A percentile compares a stretch with the other conserved stretches of the same genome.
phyloP scores from a whole-genome alignment of 192 early-diverging fungal species.

The Backusella sp. region DNA sequence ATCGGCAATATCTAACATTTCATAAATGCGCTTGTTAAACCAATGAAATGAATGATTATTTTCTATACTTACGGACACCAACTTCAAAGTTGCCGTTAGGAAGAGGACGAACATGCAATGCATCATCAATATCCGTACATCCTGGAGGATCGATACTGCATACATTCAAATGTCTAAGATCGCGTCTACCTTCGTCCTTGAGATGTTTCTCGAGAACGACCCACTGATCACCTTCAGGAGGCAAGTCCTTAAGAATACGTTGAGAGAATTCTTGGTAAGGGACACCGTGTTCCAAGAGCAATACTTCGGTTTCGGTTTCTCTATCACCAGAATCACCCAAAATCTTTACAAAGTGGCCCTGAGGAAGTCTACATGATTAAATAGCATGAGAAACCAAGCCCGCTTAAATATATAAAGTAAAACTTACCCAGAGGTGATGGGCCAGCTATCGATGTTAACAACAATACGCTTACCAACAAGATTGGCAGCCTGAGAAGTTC shows the following conservation, averaged over 20 bases:
- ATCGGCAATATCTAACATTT: slow-evolving; percentile 82
- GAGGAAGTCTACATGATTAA: slow-evolving; percentile 52
- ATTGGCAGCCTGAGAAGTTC: slow-evolving; percentile 81
- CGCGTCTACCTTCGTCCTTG: slow-evolving; percentile 62
- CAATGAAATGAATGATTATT: not conserved
- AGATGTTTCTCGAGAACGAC: slow-evolving; percentile 71
- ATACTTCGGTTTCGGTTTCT: slow-evolving; percentile 93
- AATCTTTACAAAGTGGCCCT: slow-evolving; percentile 90
- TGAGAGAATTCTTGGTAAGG: slow-evolving; percentile 92
- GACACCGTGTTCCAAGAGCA: slow-evolving; percentile 95
- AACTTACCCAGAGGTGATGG: slow-evolving; percentile 64
- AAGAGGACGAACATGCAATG: slow-evolving; percentile 79
- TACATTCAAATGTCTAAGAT: slow-evolving; percentile 81
- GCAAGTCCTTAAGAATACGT: slow-evolving; percentile 81
- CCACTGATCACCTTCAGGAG: slow-evolving; percentile 87
- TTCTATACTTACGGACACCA: slow-evolving; percentile 58
- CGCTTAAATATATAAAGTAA: not conserved
- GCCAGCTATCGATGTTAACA: slow-evolving; percentile 93
- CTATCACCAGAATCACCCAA: slow-evolving; percentile 94
- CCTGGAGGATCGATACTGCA: slow-evolving; percentile 99
- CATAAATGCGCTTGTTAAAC: slow-evolving; percentile 14
- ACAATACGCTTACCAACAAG: slow-evolving; percentile 86
- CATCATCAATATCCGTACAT: slow-evolving; percentile 99
- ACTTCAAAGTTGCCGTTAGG: slow-evolving; percentile 39
- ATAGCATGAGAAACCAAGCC: not conserved